Percentiles rank a stretch among this genome's conserved stretches.
Conservation (phyloP, 495 filamentous ascomycete genomes). For the Copromyces sp. region DNA sequence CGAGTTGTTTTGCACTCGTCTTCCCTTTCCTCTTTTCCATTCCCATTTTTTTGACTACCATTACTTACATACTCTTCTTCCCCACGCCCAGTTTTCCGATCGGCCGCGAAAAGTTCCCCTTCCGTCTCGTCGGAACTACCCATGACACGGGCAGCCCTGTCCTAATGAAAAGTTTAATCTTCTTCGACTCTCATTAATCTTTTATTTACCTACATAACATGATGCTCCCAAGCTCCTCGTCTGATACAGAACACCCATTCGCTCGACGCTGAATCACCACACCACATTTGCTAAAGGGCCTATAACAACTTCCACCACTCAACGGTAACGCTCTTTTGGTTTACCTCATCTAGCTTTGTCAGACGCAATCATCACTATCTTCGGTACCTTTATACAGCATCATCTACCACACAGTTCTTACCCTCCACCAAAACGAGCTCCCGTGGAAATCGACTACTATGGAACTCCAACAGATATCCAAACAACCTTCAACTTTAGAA, state of each 20-base stretch:
- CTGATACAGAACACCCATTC: not conserved
- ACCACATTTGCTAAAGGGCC: not conserved
- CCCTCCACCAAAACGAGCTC: not conserved
- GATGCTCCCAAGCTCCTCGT: not conserved
- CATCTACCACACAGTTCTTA: not conserved
- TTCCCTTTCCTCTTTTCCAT: not conserved
- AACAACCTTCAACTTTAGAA: not conserved
- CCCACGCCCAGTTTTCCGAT: constrained; percentile 12
- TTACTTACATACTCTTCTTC: not conserved
- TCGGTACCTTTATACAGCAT: not conserved
- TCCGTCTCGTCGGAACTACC: constrained; percentile 1
- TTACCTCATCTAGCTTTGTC: not conserved
- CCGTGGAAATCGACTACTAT: not conserved
- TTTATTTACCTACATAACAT: not conserved
- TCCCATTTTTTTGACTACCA: not conserved
- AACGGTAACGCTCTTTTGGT: not conserved
- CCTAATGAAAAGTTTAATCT: constrained; percentile 33
- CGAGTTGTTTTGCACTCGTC: not conserved
- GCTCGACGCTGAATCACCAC: not conserved
- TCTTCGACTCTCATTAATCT: constrained; percentile 40
- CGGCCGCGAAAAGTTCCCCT: constrained; percentile 6
- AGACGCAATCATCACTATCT: not conserved
- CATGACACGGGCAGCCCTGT: constrained; percentile 18
- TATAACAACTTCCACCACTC: not conserved
- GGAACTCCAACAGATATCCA: not conserved